Evolutionary conservation across 352 stramenopile genomes (phyloP).

Genomic region (Globisporangium paddicum): DNA sequence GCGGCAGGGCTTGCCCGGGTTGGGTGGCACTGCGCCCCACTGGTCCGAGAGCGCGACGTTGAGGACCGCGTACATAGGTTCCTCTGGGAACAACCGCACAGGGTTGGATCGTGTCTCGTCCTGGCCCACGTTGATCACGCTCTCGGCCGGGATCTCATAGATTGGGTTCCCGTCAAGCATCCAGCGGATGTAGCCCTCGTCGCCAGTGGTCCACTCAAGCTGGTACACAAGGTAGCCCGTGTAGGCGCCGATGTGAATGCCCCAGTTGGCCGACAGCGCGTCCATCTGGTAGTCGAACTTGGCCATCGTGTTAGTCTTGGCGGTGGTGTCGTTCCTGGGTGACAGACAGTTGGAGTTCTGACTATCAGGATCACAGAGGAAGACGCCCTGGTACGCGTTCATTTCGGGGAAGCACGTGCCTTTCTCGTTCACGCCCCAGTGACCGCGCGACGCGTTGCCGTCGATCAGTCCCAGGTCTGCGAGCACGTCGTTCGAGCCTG

Average conservation of each 20-base stretch:
- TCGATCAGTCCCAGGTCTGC: constrained; percentile 52
- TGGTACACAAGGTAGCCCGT: constrained; percentile 57
- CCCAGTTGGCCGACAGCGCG: constrained; percentile 65
- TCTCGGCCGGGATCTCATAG: constrained; percentile 63
- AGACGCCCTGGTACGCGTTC: constrained; percentile 64
- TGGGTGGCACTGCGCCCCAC: constrained; percentile 74
- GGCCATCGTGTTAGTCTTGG: constrained; percentile 52
- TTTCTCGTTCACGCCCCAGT: constrained; percentile 67
- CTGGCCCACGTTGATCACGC: constrained; percentile 42
- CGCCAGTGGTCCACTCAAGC: constrained; percentile 67
- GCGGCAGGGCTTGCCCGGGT: constrained; percentile 49
- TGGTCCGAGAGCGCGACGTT: constrained; percentile 91
- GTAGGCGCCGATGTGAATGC: constrained; percentile 58
- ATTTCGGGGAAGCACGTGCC: constrained; percentile 55
- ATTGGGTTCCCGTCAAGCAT: constrained; percentile 57
- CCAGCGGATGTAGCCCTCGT: constrained; percentile 64
- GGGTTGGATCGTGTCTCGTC: constrained; percentile 40
- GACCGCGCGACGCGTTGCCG: constrained; percentile 23
- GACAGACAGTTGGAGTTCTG: constrained; percentile 37
- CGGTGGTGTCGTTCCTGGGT: constrained; percentile 39
- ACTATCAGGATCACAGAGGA: constrained; percentile 59
- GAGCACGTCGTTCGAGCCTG: constrained; percentile 44
- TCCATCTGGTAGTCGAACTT: constrained; percentile 75
- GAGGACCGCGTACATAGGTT: constrained; percentile 93
- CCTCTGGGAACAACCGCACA: constrained; percentile 55